Evolutionary conservation across 768 basidiomycete genomes (phyloP).

Genomic region (Naganishia vishniacii): DNA sequence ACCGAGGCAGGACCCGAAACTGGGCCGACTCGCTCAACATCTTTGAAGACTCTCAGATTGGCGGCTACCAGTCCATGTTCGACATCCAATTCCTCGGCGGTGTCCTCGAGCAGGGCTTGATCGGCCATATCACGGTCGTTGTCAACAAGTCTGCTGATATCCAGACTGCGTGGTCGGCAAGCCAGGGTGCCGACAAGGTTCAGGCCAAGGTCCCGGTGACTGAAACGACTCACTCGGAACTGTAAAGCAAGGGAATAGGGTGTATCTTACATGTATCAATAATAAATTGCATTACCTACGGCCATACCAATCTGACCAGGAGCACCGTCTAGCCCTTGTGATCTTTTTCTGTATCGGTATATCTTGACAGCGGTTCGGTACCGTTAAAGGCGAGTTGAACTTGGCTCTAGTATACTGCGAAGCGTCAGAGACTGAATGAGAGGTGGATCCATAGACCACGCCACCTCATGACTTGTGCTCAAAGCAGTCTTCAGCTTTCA

Average conservation of each 20-base stretch:
- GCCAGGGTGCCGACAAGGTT: conserved; percentile 20
- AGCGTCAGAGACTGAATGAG: too few species aligned
- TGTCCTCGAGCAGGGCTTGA: conserved; percentile 42
- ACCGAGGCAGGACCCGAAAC: conserved; percentile 46
- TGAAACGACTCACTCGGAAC: background rate
- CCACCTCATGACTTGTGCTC: too few species aligned
- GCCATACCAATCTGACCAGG: too few species aligned
- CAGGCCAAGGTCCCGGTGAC: conserved; percentile 1
- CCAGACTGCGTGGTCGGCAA: conserved; percentile 21
- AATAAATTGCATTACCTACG: background rate
- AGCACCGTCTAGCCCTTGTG: too few species aligned
- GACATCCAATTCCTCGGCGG: conserved; percentile 43
- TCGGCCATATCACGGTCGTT: conserved; percentile 45
- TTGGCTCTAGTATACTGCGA: too few species aligned
- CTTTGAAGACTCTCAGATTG: conserved; percentile 42
- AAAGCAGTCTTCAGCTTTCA: too few species aligned
- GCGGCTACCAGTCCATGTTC: conserved; percentile 43
- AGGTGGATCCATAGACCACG: too few species aligned
- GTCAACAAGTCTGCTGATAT: conserved; percentile 30
- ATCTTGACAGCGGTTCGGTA: too few species aligned
- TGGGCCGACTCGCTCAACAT: conserved; percentile 47
- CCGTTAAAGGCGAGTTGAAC: too few species aligned
- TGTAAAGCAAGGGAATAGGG: conserved; percentile 12
- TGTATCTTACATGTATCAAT: background rate
- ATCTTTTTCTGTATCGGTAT: too few species aligned